These are phyloP conservation scores for Ophiostoma populinum DNA, from an alignment of 2,329 filamentous ascomycete genomes.

Conservation along the genomic window DNA sequence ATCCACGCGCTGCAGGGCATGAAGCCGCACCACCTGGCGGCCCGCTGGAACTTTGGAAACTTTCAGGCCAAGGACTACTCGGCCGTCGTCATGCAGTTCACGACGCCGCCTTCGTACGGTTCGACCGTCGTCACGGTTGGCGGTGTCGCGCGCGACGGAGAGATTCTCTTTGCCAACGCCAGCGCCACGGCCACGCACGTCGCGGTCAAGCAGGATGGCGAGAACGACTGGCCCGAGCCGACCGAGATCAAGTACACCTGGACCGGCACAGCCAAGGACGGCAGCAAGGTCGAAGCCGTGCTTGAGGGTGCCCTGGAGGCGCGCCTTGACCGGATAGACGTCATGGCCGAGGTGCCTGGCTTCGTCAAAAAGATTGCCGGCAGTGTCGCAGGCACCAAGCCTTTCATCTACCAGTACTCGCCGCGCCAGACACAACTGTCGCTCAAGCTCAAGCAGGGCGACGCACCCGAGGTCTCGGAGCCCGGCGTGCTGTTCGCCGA, in stretches of 20 bases:
- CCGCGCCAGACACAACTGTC: conserved; percentile 45
- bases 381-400: conserved; percentile 76
- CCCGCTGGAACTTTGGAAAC: conserved; percentile 82
- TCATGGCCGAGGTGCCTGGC: conserved; percentile 90
- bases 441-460: conserved; percentile 73
- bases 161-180: conserved; percentile 58
- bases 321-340: conserved; percentile 68
- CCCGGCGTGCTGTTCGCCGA: conserved; percentile 69
- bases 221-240: conserved; percentile 82
- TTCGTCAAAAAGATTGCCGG: conserved; percentile 92
- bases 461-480: conserved; percentile 55
- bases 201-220: conserved; percentile 49
- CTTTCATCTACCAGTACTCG: conserved; percentile 90
- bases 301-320: conserved; percentile 53
- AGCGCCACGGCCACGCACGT: conserved; percentile 51
- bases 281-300: conserved; percentile 50
- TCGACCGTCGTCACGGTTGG: conserved; percentile 70
- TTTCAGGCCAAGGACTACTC: conserved; percentile 81
- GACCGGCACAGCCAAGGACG: conserved; percentile 62
- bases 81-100: conserved; percentile 89
- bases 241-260: conserved; percentile 58
- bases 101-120: conserved; percentile 83
- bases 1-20: conserved; percentile 85
- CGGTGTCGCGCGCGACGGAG: conserved; percentile 62
- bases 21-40: conserved; percentile 94